Conservation (phyloP, 345 rosid species). For the Rubroshorea leprosula region DNA sequence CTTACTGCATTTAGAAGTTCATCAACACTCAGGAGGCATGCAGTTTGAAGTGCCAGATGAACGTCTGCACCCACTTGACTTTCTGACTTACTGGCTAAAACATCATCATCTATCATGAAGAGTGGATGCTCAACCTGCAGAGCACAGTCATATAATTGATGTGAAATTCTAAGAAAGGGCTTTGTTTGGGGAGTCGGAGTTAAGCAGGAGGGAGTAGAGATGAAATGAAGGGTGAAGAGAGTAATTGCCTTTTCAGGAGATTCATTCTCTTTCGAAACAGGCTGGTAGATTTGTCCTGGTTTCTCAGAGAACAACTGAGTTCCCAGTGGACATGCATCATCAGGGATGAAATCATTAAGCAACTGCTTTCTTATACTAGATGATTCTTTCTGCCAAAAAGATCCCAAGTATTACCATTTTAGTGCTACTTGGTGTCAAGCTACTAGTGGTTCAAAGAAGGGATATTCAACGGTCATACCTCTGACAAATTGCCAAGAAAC, state of each 20-base stretch:
- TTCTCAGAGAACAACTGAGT: slow-evolving; percentile 38
- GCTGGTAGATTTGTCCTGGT: slow-evolving; percentile 27
- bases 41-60: slow-evolving; percentile 24
- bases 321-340: slow-evolving; percentile 58
- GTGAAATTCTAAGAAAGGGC: neutral
- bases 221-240: neutral
- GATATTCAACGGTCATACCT: slow-evolving; percentile 26
- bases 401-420: neutral
- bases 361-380: slow-evolving; percentile 37
- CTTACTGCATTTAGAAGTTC: slow-evolving; percentile 60
- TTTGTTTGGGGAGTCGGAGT: no score
- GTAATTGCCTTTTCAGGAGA: slow-evolving; percentile 30
- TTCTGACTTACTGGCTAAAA: slow-evolving; percentile 27
- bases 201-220: neutral
- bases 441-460: slow-evolving; percentile 6
- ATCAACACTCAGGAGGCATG: slow-evolving; percentile 46
- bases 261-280: slow-evolving; percentile 26
- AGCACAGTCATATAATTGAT: slow-evolving; percentile 1
- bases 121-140: slow-evolving; percentile 38
- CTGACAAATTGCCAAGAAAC: slow-evolving; percentile 45
- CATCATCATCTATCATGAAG: slow-evolving; percentile 32
- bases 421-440: neutral
- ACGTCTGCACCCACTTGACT: slow-evolving; percentile 30
- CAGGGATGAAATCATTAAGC: slow-evolving; percentile 49
- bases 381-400: slow-evolving; percentile 37